phyloP scores from a whole-genome alignment of 257 asterid genomes.

The Gardenia jasminoides region DNA sequence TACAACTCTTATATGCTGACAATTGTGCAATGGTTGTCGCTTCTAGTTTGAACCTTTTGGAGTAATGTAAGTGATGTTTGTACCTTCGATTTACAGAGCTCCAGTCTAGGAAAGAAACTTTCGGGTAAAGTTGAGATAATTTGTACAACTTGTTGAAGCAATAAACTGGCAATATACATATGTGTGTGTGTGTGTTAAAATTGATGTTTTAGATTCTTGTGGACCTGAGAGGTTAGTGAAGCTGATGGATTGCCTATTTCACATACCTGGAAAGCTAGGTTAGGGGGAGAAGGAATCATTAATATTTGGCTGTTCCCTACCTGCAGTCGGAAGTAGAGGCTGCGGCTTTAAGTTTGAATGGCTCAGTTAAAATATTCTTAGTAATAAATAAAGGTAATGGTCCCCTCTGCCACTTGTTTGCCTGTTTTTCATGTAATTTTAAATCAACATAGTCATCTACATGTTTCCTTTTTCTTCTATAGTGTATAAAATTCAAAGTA shows the following conservation, averaged over 20 bases:
- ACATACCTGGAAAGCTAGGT: not conserved
- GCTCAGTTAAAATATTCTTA: too few relatives aligned
- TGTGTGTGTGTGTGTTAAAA: too few relatives aligned
- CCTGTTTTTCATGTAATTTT: too few relatives aligned
- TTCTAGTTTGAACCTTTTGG: not conserved
- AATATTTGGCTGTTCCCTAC: not conserved
- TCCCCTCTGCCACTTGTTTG: too few relatives aligned
- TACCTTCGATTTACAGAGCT: not conserved
- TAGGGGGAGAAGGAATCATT: not conserved
- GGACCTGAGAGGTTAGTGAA: not conserved
- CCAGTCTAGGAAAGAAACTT: too few relatives aligned
- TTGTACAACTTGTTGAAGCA: too few relatives aligned
- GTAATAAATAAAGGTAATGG: too few relatives aligned
- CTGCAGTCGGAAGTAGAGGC: too few relatives aligned
- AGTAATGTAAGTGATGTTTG: not conserved
- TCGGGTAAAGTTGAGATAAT: not conserved
- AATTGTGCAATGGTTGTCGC: not conserved
- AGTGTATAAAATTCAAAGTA: not conserved
- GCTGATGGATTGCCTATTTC: not conserved
- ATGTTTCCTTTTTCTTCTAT: too few relatives aligned
- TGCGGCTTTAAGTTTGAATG: too few relatives aligned
- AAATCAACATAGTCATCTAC: too few relatives aligned
- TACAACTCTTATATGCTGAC: not conserved
- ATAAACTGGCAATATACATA: too few relatives aligned
- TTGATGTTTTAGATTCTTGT: not conserved